Conservation (phyloP, 108 stramenopile species). For the Cyclostephanos tholiformis region DNA sequence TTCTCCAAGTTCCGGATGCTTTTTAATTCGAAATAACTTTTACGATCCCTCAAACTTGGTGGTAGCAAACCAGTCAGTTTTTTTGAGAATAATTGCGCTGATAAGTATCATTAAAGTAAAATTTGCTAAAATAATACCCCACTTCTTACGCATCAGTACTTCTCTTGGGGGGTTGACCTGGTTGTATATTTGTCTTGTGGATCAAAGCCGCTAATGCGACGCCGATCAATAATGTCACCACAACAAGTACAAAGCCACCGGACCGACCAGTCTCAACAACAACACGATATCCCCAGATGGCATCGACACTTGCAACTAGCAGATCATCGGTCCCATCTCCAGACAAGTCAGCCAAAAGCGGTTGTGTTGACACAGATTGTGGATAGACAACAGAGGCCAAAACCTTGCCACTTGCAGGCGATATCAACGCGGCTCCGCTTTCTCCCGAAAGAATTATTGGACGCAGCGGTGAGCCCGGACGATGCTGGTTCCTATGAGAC, state of each 20-base stretch:
- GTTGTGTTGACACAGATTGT: constrained; percentile 59
- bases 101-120: constrained; percentile 9
- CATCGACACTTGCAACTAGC: constrained; percentile 67
- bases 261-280: constrained; percentile 56
- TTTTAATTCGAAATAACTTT: not conserved
- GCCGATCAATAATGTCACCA: constrained; percentile 63
- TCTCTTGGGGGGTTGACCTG: constrained; percentile 51
- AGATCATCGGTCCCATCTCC: constrained; percentile 88
- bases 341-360: constrained; percentile 72
- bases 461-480: constrained; percentile 53
- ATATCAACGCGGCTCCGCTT: constrained; percentile 65
- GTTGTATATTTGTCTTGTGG: constrained; percentile 58
- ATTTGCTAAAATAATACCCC: not conserved
- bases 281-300: constrained; percentile 84
- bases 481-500: constrained; percentile 48
- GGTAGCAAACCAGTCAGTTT: not conserved
- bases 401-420: constrained; percentile 60
- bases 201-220: constrained; percentile 68
- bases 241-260: constrained; percentile 58
- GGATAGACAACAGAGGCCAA: constrained; percentile 67
- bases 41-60: not conserved
- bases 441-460: constrained; percentile 82
- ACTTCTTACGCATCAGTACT: constrained; percentile 63
- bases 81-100: not conserved
- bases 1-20: not conserved